These are phyloP conservation scores for Nicotiana tabacum DNA, from an alignment of 257 asterid species.

Conservation along the genomic window DNA sequence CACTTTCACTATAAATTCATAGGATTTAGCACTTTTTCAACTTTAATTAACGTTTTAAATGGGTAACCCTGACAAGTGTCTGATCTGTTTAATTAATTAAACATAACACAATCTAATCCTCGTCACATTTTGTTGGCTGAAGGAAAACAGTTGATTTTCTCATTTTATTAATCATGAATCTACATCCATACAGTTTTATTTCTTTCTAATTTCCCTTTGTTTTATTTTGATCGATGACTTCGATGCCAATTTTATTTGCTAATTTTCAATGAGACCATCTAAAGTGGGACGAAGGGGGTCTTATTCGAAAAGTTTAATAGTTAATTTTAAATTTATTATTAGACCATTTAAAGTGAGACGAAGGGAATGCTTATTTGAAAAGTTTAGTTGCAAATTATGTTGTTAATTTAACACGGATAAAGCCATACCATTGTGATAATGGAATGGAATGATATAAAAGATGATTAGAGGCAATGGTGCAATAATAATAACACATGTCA, in stretches of 20 bases:
- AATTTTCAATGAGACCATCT: background rate
- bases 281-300: background rate
- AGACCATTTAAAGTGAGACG: background rate
- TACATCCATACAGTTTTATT: background rate
- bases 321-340: background rate
- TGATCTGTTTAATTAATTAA: background rate
- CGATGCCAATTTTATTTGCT: background rate
- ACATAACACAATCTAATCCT: slow-evolving; percentile 1
- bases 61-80: slow-evolving; percentile 15
- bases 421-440: background rate
- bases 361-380: background rate
- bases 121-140: slow-evolving; percentile 16
- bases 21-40: background rate
- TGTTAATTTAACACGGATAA: background rate
- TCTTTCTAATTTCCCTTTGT: background rate
- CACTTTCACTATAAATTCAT: background rate
- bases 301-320: background rate
- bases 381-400: background rate
- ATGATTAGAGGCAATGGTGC: background rate
- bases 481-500: background rate
- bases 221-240: background rate
- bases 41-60: background rate
- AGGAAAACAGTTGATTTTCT: slow-evolving; percentile 10
- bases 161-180: background rate
- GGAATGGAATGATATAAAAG: background rate